Percentiles rank a stretch among this genome's conserved stretches.
These are phyloP conservation scores for Craterostigma plantagineum DNA, from an alignment of 257 asterid genomes.

Conservation along the genomic window DNA sequence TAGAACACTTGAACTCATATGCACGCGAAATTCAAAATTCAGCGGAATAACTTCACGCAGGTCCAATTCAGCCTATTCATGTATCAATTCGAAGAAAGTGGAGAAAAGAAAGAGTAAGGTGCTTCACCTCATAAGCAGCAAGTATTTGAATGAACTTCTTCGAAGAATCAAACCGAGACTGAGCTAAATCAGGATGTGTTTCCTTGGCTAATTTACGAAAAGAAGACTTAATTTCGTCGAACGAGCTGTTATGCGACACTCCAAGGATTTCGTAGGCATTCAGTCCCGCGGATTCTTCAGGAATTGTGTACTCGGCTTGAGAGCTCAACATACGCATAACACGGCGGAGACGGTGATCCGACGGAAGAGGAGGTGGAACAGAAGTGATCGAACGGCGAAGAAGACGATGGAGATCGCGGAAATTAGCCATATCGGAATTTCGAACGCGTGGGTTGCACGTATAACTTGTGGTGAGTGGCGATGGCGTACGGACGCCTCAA, in stretches of 20 bases:
- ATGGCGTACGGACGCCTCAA: no score
- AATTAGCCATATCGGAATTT: constrained; percentile 25
- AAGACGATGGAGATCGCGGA: constrained; percentile 13
- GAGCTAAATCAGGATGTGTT: constrained; percentile 80
- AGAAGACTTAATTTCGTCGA: constrained; percentile 57
- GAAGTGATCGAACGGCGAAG: constrained; percentile 13
- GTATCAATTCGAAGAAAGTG: background rate
- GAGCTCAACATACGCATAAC: constrained; percentile 34
- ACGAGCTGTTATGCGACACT: constrained; percentile 54
- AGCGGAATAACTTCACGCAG: background rate
- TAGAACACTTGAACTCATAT: no score
- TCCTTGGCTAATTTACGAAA: constrained; percentile 77
- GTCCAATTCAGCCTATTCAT: background rate
- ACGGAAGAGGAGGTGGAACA: constrained; percentile 9
- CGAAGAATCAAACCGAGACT: constrained; percentile 24
- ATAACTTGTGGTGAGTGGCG: no score
- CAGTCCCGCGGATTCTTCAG: constrained; percentile 40
- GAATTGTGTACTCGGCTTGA: constrained; percentile 29
- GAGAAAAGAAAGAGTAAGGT: background rate
- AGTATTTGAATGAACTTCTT: constrained; percentile 52
- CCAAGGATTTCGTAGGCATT: constrained; percentile 72
- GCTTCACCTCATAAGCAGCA: constrained; percentile 78
- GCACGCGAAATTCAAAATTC: background rate
- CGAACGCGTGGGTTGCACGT: no score
- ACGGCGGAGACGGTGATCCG: constrained; percentile 1